Evolutionary conservation across 306 rosid species (phyloP), one percentile per base, ranked within the genome.

Genomic region (Castanea crenata): DNA sequence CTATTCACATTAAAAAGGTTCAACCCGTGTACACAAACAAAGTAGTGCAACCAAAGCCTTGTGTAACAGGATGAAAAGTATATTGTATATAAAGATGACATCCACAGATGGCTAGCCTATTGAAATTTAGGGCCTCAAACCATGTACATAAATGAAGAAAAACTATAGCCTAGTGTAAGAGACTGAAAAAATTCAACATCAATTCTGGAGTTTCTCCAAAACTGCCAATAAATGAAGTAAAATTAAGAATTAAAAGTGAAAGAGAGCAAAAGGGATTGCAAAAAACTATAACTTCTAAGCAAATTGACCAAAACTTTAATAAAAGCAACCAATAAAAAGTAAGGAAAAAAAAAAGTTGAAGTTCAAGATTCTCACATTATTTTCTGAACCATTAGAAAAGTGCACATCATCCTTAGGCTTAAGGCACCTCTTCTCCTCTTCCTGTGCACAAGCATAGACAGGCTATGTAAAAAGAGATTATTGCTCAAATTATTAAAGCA

Each of bases 401-500:
- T 64, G 11, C 27, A 19, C 9, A 57, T 32, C 41, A 46, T 63
- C 88, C 83, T 74, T 58, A 8, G 38, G 67, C 69, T 69, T 63
- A 74, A 56, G 6, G 79, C 83, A 69, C 67, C 88, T 81, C 76
- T 78, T 72, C 73, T 81, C 81, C 72, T 85, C 88, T 82, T 78
- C 83, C 88, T 85, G 81, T 69, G 29, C 9, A 25, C 38, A 73
- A 61, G 58, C 44, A 81, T 2, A 3, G 70, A 46, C 16, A 55
- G 18, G 27, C 76, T 38, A 34, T 46, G 13, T 67, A 5, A 78
- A 55, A 21, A 72, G 23, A 55, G 18, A 41, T 73, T 31, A 18
- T 15, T 3, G 44, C 4, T 73, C 35, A 73, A 27, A 29, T 29
- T 63, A 29, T 29, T 29, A 16, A 63, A 29, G n/a, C 16, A 29